Evolutionary conservation across 257 asterid genomes (phyloP).

Genomic region (Nyctanthes arbortristis): DNA sequence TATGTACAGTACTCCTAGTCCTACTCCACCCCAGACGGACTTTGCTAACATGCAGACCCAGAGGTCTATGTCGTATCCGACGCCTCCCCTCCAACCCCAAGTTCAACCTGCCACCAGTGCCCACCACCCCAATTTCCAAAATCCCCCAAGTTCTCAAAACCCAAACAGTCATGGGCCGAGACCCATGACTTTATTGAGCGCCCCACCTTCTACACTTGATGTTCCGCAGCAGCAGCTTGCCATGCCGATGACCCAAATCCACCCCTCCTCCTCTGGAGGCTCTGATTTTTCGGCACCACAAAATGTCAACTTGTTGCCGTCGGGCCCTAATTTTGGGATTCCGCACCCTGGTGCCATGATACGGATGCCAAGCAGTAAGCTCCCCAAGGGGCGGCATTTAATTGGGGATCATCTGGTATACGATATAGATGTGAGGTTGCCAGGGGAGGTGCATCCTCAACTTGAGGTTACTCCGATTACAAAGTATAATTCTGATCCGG

Average conservation of each 20-base stretch:
- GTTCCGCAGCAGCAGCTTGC: constrained; percentile 42
- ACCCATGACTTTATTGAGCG: constrained; percentile 85
- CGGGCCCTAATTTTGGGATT: constrained; percentile 43
- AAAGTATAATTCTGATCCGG: constrained; percentile 90
- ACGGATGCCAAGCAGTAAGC: constrained; percentile 86
- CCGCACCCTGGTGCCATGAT: constrained; percentile 52
- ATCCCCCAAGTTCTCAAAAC: constrained; percentile 42
- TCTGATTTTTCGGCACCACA: constrained; percentile 53
- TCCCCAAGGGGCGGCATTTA: constrained; percentile 90
- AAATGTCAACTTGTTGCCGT: constrained; percentile 24
- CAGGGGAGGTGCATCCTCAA: constrained; percentile 96
- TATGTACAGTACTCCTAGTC: constrained; percentile 39
- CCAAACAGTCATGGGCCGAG: constrained; percentile 65
- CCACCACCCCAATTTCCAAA: constrained; percentile 26
- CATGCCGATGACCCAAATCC: constrained; percentile 42
- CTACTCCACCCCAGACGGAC: constrained; percentile 25
- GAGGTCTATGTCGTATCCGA: constrained; percentile 18
- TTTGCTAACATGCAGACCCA: constrained; percentile 56
- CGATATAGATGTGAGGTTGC: constrained; percentile 76
- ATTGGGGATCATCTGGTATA: constrained; percentile 62
- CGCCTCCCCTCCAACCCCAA: background rate
- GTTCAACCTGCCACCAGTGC: background rate
- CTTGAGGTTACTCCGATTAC: constrained; percentile 99
- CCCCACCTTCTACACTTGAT: constrained; percentile 60
- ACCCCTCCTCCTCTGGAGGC: constrained; percentile 59